Evolutionary conservation across 176 grass and related monocot species (phyloP), one percentile per base, ranked within the genome.

Genomic region (Rhipidocladum racemiflorum): DNA sequence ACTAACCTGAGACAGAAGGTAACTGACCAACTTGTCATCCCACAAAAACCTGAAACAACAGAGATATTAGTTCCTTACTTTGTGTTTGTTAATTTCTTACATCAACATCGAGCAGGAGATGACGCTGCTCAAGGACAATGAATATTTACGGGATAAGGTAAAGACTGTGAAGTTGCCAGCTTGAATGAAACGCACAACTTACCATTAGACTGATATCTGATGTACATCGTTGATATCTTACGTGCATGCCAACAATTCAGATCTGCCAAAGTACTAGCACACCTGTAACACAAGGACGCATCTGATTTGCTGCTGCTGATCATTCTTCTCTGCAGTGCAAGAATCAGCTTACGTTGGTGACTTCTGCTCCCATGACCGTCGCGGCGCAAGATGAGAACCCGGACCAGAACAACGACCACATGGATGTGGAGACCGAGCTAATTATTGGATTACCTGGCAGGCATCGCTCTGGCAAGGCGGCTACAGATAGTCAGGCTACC

Each of bases 341-440:
- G 80, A 65, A 79, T 57, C 86, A 84, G 55, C 44, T 25, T 21
- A 12, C 38, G 69, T 20, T 23, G 65, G 25, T 43, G 34, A 3
- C 65, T 24, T 75, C 54, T 71, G 34, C 43, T 62, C 46, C 30
- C 7, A n/a, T 24, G 9, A 63, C 45, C 29, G 43, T 42, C 39
- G 4, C 23, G 43, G 25, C 29, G 30, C 53, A 65, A 61, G 85
- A 63, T 23, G 39, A 13, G 21, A 53, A 53, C 5, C 38, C 30
- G 24, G 34, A 49, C 59, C 32, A 25, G 39, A 25, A 56, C 0
- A 43, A 40, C 46, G 50, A 85, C 7, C 28, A 12, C 9, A 68
- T 29, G 66, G 92, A 94, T 8, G 86, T 94, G n/a, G 92, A 91
- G 51, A 94, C 92, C 32, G 92, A 91, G 67, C 77, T 94, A 29